Conservation (phyloP, 2,329 filamentous ascomycete genomes). For the Trichophyton rubrum region DNA sequence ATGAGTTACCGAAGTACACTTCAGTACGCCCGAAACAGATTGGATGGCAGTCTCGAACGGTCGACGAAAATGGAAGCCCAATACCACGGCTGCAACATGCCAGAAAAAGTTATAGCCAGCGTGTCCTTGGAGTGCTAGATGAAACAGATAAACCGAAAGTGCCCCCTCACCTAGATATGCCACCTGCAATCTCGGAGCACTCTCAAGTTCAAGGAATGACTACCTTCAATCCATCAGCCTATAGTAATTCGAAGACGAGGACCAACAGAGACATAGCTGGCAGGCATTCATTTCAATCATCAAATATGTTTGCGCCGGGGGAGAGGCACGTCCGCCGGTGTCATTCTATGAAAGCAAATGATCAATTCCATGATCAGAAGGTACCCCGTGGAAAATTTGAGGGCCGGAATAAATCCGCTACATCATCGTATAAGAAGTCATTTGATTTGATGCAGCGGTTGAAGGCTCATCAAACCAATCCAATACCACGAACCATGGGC, state of each 20-base stretch:
- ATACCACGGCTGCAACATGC: constrained; percentile 10
- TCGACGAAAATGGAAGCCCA: constrained; percentile 29
- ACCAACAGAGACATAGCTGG: neutral
- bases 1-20: neutral
- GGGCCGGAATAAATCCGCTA: neutral
- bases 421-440: neutral
- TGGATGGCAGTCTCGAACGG: constrained; percentile 14
- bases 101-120: neutral
- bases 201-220: too few relatives aligned
- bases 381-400: neutral
- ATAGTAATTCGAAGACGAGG: neutral
- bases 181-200: too few relatives aligned
- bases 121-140: neutral
- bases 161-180: too few relatives aligned
- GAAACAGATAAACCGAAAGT: neutral
- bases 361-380: neutral
- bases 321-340: too few relatives aligned
- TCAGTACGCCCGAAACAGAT: neutral
- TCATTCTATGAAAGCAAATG: neutral
- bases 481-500: neutral
- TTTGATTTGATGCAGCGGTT: neutral
- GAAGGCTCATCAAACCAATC: neutral
- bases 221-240: neutral
- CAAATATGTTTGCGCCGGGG: too few relatives aligned
- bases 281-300: neutral